A percentile compares a stretch with the other conserved stretches of the same genome.
phyloP scores from a whole-genome alignment of 2,329 filamentous ascomycete species.

The Setomelanomma holmii region DNA sequence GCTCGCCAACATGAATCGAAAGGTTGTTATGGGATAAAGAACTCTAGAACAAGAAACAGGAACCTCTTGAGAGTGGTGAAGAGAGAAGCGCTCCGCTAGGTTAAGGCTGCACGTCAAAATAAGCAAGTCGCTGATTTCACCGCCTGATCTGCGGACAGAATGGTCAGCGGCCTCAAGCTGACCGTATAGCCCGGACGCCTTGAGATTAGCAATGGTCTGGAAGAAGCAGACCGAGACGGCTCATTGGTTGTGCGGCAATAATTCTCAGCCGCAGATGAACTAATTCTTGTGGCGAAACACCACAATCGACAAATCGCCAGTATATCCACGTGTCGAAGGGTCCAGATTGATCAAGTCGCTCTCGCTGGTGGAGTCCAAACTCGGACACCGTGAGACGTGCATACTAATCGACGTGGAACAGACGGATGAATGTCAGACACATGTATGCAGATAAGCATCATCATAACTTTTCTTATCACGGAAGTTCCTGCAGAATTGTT shows the following conservation, averaged over 20 bases:
- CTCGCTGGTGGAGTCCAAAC: conserved; percentile 6
- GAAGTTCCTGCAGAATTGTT: no score
- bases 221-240: not conserved
- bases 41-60: not conserved
- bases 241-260: not conserved
- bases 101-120: not conserved
- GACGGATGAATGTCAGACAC: not conserved
- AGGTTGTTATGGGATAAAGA: not conserved
- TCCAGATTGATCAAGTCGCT: conserved; percentile 23
- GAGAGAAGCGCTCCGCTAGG: not conserved
- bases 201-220: not conserved
- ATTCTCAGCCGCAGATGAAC: not conserved
- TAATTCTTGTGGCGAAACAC: not conserved
- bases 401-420: not conserved
- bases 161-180: not conserved
- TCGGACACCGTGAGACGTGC: no score
- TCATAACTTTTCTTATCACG: not conserved
- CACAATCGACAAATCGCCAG: no score
- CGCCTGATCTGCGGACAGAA: not conserved
- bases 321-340: no score
- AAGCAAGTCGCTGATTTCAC: not conserved
- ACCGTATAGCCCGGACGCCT: not conserved
- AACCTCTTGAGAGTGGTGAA: not conserved
- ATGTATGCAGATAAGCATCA: not conserved
- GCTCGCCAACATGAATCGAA: no score